phyloP scores from a whole-genome alignment of 176 grass and related monocot species.

The Carex scoparia region DNA sequence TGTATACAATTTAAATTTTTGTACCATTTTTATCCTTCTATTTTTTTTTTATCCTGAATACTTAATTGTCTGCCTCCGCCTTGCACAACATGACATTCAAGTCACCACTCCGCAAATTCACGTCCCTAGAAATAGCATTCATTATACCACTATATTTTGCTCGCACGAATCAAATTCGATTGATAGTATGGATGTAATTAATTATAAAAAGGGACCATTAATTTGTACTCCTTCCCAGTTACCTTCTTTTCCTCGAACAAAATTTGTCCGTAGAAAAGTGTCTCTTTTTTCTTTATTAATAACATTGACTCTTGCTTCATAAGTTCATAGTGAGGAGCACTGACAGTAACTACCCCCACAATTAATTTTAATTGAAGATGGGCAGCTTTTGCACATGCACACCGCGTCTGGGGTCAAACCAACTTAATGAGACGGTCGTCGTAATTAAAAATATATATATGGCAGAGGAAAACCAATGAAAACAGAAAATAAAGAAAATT shows the following conservation, averaged over 20 bases:
- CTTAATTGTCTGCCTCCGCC: too few relatives aligned
- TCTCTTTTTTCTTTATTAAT: background rate
- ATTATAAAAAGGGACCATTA: background rate
- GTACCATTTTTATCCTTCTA: too few relatives aligned
- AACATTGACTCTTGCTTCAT: background rate
- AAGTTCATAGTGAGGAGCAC: background rate
- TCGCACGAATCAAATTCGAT: background rate
- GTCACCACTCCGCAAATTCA: too few relatives aligned
- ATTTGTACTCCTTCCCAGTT: background rate
- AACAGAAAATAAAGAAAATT: background rate
- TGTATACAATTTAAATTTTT: too few relatives aligned
- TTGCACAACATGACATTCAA: too few relatives aligned
- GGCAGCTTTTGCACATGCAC: constrained; percentile 8
- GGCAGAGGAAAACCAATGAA: background rate
- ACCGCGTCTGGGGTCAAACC: constrained; percentile 3
- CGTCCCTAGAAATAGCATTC: too few relatives aligned
- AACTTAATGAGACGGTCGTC: background rate
- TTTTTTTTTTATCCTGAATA: too few relatives aligned
- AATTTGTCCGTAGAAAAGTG: background rate
- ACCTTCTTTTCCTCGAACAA: background rate
- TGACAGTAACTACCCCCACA: too few relatives aligned
- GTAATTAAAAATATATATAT: background rate
- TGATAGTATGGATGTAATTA: background rate
- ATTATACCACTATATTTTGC: too few relatives aligned
- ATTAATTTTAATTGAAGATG: background rate